Evolutionary conservation across 768 basidiomycete species (phyloP), one percentile per base, ranked within the genome.

Genomic region (Auricularia sp.): DNA sequence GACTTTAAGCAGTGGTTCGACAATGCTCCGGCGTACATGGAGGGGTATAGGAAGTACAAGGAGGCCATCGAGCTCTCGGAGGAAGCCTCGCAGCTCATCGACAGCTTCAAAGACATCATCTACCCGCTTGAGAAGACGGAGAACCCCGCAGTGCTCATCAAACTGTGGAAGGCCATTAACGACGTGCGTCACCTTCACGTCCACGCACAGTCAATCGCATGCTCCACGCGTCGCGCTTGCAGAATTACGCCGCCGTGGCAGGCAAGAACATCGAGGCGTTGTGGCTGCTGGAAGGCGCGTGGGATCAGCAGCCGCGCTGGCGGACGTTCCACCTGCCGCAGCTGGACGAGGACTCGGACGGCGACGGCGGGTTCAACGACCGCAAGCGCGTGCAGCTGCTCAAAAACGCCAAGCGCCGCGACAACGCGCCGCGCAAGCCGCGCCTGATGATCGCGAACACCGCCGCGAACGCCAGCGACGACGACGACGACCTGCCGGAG

Each of bases 51-150:
- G 64, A 69, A 70, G 61, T 93, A 90, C 89, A 71, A 83, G 1
- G 85, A 89, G 67, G 89, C 90, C 3, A 85, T 88, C 69, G 71
- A 83, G 61, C 77, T 77, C 65, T 92, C 90, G 0, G 77, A 77
- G 62, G 75, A 79, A 67, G 89, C 88, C 16, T 81, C 85, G 1
- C 76, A 79, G 58, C 72, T 76, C 62, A 79, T 77, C 58, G 74
- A 76, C 18, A 82, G 74, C 67, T 86, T 81, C 71, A 81, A 86
- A 70, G 81, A 84, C 66, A 69, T 82, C 21, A 79, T 88, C 39
- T 80, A 74, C 68, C 90, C 89, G 3, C 71, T 91, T 47, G 79
- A 80, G 62, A 83, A 77, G 68, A 82, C 85, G 11, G 83, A 78
- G 72, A 62, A 54, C 21, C 34, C 66, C 10, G n/a, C 14, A 8